Evolutionary conservation across 176 grass and related monocot species (phyloP), one percentile per base, ranked within the genome.

Genomic region (Zea mays): DNA sequence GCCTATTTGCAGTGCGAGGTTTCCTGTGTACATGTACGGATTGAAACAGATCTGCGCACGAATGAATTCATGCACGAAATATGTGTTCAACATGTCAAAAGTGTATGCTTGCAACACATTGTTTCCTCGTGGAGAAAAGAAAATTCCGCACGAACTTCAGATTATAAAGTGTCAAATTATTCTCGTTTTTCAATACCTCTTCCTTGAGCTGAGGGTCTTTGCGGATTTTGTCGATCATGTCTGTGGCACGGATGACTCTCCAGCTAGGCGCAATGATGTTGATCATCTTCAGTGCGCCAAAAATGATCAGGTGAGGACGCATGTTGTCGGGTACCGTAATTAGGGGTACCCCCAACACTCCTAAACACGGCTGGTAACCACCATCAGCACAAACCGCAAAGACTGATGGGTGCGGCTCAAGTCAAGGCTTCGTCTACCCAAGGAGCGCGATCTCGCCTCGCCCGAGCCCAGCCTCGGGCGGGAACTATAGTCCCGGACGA

Each of bases 1-100:
- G 20, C 67, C 86, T 12, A 84, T 94, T 46, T 91, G 83, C 63
- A 85, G 43, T 12, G 82, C 83, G 7, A 85, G 62, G 10, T 86
- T 95, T 6, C 84, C 88, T 65, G 55, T 91, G 84, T 87, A 91
- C 42, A 62, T 67, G 72, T 91, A 94, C 10, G 60, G 88, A 72
- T 89, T 89, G 7, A 80, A 85, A 19, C 83, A 81, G 8, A 91
- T 63, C 89, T 95, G 27, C 2, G n/a, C 1, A 75, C 2, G 3
- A 66, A 37, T 48, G 27, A 27, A 27, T 27, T 75, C 70, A 52
- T 20, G 63, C 60, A 55, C 35, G n/a, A 15, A 49, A 40, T 60
- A 16, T 15, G 41, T 47, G 12, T 16, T 9, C 56, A 15, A 7
- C 10, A 63, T 14, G 5, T 37, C 27, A 36, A 5, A 37, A 12